phyloP scores from a whole-genome alignment of 441 rosid genomes.

The California macrophylla region DNA sequence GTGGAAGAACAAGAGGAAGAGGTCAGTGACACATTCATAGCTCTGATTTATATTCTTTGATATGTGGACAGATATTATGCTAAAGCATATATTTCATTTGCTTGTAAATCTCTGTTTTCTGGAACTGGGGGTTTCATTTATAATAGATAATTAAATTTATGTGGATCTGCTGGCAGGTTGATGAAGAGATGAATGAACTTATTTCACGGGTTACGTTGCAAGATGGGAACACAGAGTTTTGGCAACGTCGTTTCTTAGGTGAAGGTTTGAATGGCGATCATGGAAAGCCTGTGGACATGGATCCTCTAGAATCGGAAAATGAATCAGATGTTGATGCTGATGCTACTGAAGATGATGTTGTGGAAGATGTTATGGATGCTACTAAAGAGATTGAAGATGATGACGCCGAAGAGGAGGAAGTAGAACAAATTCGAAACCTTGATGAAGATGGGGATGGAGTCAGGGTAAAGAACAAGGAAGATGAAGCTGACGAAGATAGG shows the following conservation, averaged over 20 bases:
- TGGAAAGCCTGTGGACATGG: slow-evolving; percentile 38
- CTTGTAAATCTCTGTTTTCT: neutral
- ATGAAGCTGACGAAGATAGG: slow-evolving; percentile 69
- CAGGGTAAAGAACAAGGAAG: slow-evolving; percentile 51
- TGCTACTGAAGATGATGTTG: slow-evolving; percentile 36
- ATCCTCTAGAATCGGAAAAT: slow-evolving; percentile 35
- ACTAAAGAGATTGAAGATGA: slow-evolving; percentile 40
- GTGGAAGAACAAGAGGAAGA: slow-evolving; percentile 90
- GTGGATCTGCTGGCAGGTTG: slow-evolving; percentile 39
- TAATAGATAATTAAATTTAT: neutral
- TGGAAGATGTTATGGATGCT: slow-evolving; percentile 24
- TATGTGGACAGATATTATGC: slow-evolving; percentile 5
- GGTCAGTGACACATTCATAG: slow-evolving; percentile 32
- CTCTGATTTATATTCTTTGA: neutral
- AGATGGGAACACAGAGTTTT: slow-evolving; percentile 93
- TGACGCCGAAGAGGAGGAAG: slow-evolving; percentile 40
- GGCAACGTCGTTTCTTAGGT: slow-evolving; percentile 88
- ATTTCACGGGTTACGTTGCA: slow-evolving; percentile 74
- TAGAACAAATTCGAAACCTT: neutral
- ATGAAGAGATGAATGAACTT: slow-evolving; percentile 74
- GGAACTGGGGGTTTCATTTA: neutral
- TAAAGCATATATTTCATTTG: neutral
- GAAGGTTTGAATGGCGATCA: slow-evolving; percentile 53
- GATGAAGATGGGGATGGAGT: slow-evolving; percentile 54
- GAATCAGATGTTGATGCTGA: slow-evolving; percentile 34